A percentile compares a stretch with the other conserved stretches of the same genome.
Evolutionary conservation across 164 flowering plant species (phyloP).

Genomic region (Vitis amurensis): DNA sequence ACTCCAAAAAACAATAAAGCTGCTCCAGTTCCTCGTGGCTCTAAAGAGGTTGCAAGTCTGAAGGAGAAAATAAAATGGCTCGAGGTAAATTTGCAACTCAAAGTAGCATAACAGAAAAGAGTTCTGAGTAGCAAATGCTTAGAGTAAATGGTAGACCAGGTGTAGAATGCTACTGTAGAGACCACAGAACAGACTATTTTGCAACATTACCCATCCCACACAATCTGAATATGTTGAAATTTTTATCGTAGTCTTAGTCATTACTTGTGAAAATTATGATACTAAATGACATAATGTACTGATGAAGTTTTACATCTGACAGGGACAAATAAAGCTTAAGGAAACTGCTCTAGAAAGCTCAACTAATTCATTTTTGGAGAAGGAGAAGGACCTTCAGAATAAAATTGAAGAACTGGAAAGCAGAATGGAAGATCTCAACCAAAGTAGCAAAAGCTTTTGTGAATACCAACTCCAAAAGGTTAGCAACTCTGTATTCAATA

Average conservation of each 20-base stretch:
- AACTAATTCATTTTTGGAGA: conserved; percentile 52
- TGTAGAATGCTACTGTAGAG: neutral
- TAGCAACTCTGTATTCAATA: conserved; percentile 7
- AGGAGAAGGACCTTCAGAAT: conserved; percentile 63
- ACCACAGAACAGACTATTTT: neutral
- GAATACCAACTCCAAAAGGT: conserved; percentile 40
- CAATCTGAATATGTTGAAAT: neutral
- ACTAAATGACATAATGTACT: neutral
- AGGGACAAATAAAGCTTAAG: conserved; percentile 66
- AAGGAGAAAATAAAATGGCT: conserved; percentile 68
- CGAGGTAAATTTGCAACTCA: conserved; percentile 46
- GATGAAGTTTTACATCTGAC: conserved; percentile 14
- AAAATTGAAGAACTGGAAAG: conserved; percentile 64
- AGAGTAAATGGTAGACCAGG: neutral
- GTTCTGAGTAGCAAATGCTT: neutral
- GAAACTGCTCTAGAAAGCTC: conserved; percentile 63
- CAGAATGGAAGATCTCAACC: conserved; percentile 44
- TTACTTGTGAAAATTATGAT: neutral
- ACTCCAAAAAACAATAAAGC: conserved; percentile 37
- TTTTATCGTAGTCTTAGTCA: neutral
- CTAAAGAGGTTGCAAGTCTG: conserved; percentile 55
- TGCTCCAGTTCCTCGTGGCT: conserved; percentile 26
- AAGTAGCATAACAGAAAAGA: neutral
- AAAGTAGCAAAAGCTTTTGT: conserved; percentile 21
- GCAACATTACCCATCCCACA: no score